Conservation (phyloP, 305 asterid species). For the Plantago coronopus region DNA sequence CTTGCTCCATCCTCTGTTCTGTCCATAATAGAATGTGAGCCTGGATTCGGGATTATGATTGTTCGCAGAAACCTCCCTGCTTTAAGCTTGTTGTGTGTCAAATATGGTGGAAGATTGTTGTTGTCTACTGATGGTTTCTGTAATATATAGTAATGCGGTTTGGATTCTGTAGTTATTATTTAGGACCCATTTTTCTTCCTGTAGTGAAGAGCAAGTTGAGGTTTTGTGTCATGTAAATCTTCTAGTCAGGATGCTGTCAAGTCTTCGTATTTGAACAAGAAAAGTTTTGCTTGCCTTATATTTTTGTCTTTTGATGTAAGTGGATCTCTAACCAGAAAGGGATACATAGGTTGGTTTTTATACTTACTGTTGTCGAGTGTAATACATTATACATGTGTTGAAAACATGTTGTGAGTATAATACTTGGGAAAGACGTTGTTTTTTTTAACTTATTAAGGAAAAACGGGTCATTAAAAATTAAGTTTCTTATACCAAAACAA, state of each 20-base stretch:
- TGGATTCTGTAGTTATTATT: slow-evolving; percentile 16
- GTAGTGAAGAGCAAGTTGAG: slow-evolving; percentile 10
- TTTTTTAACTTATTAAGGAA: too few species aligned
- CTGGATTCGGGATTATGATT: slow-evolving; percentile 18
- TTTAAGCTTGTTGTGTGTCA: slow-evolving; percentile 16
- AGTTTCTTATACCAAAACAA: too few species aligned
- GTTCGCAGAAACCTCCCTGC: not conserved
- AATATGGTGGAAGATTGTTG: slow-evolving; percentile 13
- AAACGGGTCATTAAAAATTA: too few species aligned
- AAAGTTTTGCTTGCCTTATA: slow-evolving; percentile 18
- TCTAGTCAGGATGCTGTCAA: slow-evolving; percentile 26
- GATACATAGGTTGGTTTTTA: too few species aligned
- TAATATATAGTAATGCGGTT: slow-evolving; percentile 28
- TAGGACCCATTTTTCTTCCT: slow-evolving; percentile 12
- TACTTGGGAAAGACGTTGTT: too few species aligned
- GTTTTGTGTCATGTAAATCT: slow-evolving; percentile 27
- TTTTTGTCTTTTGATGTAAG: too few species aligned
- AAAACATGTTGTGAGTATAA: too few species aligned
- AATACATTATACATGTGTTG: too few species aligned
- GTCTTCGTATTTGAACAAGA: slow-evolving; percentile 21
- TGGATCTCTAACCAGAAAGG: too few species aligned
- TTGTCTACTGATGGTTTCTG: slow-evolving; percentile 21
- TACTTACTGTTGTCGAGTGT: too few species aligned
- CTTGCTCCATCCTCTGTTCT: slow-evolving; percentile 22
- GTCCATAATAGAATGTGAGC: slow-evolving; percentile 12